Evolutionary conservation across 176 grass and related monocot species (phyloP).

Genomic region (Bolboschoenus planiculmis): DNA sequence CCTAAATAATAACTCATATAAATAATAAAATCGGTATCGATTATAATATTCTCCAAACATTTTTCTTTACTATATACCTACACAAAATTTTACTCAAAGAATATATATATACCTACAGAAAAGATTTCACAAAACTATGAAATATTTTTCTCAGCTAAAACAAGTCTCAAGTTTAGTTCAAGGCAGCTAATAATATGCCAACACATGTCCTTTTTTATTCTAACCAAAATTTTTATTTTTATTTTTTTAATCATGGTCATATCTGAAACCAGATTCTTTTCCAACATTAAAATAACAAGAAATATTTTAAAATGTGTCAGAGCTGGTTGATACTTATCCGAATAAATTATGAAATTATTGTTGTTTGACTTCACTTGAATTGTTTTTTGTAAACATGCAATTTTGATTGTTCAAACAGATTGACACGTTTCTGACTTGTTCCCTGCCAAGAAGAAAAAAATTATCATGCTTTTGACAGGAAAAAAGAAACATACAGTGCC

Average conservation of each 20-base stretch:
- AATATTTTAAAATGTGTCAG: background rate
- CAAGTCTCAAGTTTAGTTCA: background rate
- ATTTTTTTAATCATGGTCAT: background rate
- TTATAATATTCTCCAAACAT: too few relatives aligned
- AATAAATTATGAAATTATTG: conserved; percentile 1
- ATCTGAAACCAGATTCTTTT: background rate
- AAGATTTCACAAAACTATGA: too few relatives aligned
- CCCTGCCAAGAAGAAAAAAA: background rate
- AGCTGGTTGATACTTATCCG: conserved; percentile 10
- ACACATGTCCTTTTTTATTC: background rate
- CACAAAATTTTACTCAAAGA: too few relatives aligned
- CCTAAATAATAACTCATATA: too few relatives aligned
- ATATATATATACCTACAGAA: too few relatives aligned
- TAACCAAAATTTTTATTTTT: background rate
- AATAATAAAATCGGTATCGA: too few relatives aligned
- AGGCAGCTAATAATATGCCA: background rate
- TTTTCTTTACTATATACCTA: too few relatives aligned
- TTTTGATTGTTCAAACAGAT: conserved; percentile 7
- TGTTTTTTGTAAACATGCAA: background rate
- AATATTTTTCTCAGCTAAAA: too few relatives aligned
- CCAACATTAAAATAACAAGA: background rate
- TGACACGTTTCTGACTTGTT: background rate
- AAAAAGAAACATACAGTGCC: background rate
- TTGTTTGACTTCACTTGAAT: background rate
- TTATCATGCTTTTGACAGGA: conserved; percentile 11